phyloP scores from a whole-genome alignment of 148 eudicot species.

The Beta vulgaris region DNA sequence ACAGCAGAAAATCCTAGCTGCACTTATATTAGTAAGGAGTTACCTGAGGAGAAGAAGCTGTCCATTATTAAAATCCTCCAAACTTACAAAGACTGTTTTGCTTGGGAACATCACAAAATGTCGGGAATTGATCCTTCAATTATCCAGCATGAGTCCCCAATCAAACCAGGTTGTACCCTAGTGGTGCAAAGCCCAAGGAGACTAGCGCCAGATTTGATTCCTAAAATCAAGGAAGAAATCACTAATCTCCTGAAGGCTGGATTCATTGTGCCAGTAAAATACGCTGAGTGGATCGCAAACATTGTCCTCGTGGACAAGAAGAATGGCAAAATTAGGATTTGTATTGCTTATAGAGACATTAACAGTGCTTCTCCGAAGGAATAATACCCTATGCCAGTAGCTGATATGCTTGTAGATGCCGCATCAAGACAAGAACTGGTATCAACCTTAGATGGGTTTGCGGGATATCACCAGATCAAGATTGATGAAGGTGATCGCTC shows the following conservation, averaged over 20 bases:
- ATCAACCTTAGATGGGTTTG: background rate
- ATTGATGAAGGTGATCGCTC: background rate
- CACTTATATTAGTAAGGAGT: no score
- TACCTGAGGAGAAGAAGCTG: background rate
- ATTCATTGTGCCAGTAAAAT: background rate
- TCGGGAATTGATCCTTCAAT: background rate
- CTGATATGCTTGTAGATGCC: background rate
- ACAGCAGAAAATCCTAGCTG: background rate
- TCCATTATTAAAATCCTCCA: background rate
- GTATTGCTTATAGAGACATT: no score
- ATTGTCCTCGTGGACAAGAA: background rate
- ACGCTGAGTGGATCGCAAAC: background rate
- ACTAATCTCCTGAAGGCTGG: background rate
- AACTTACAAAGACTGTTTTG: background rate
- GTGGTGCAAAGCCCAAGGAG: background rate
- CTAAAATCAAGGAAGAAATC: background rate
- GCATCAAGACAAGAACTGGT: background rate
- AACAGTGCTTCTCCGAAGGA: background rate
- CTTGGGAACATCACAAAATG: background rate
- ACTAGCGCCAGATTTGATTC: background rate
- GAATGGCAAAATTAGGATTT: no score
- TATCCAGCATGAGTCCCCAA: background rate
- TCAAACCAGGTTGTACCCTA: background rate
- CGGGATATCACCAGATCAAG: background rate
- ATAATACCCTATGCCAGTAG: background rate